These are phyloP conservation scores for Inonotus obliquus DNA, from an alignment of 1,284 basidiomycete species.

Conservation along the genomic window DNA sequence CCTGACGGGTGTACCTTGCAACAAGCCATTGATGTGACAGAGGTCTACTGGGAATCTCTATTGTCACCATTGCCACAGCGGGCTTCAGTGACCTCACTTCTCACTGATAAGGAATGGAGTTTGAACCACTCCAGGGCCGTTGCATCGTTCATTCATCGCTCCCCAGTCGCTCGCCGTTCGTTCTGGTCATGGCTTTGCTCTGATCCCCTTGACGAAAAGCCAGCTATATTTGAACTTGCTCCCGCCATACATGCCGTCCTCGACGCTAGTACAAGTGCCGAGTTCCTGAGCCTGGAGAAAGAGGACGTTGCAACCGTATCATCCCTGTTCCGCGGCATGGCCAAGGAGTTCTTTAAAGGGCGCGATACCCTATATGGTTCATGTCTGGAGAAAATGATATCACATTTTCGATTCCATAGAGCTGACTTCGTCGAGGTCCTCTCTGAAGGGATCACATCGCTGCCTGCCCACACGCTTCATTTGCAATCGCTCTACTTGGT, in stretches of 20 bases:
- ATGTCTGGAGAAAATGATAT: neutral
- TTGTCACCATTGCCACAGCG: neutral
- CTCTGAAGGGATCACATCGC: neutral
- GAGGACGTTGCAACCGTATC: neutral
- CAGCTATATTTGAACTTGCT: neutral
- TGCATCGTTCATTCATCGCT: conserved; percentile 14
- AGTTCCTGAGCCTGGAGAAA: neutral
- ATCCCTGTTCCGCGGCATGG: neutral
- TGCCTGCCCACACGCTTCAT: neutral
- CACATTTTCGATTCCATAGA: neutral
- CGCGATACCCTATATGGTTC: neutral
- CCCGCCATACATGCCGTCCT: conserved; percentile 3
- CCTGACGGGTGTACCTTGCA: neutral
- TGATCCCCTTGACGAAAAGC: neutral
- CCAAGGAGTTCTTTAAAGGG: neutral
- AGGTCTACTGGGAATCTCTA: conserved; percentile 13
- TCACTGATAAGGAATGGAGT: conserved; percentile 11
- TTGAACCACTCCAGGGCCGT: conserved; percentile 7
- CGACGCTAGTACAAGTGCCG: neutral
- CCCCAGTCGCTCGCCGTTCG: neutral
- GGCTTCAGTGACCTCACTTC: conserved; percentile 4
- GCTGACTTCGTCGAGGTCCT: neutral
- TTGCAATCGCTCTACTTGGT: neutral
- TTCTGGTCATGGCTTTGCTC: conserved; percentile 14
- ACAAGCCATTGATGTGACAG: conserved; percentile 3